Evolutionary conservation across 257 asterid species (phyloP).

Genomic region (Lycium ferocissimum): DNA sequence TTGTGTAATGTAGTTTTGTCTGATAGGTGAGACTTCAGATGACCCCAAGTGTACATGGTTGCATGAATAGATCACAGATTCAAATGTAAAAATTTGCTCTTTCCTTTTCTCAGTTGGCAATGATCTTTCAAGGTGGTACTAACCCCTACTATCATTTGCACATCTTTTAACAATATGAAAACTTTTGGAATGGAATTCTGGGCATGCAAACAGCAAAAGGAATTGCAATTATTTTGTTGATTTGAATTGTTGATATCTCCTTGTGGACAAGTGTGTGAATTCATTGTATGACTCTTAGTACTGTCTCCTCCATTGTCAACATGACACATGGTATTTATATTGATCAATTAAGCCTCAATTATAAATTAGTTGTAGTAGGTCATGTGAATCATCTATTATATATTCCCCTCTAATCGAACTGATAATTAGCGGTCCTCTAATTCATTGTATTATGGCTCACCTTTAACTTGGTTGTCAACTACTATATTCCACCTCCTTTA

Average conservation of each 20-base stretch:
- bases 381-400: neutral
- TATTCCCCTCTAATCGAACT: no score
- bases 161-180: neutral
- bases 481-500: no score
- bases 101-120: conserved; percentile 2
- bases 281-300: neutral
- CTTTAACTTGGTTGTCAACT: no score
- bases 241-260: neutral
- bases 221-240: neutral
- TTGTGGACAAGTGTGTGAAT: neutral
- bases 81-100: conserved; percentile 6
- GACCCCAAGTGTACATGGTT: conserved; percentile 54
- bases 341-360: neutral
- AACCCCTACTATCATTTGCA: neutral
- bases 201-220: neutral
- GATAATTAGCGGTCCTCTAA: no score
- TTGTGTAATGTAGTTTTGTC: conserved; percentile 45
- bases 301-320: neutral
- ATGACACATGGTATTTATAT: neutral
- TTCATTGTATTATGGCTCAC: no score
- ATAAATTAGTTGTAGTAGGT: neutral
- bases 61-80: conserved; percentile 45
- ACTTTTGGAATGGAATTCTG: neutral
- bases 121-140: neutral
- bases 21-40: conserved; percentile 30